Base-by-base conservation (phyloP, 352 stramenopile species). In the Pythium volutum region DNA sequence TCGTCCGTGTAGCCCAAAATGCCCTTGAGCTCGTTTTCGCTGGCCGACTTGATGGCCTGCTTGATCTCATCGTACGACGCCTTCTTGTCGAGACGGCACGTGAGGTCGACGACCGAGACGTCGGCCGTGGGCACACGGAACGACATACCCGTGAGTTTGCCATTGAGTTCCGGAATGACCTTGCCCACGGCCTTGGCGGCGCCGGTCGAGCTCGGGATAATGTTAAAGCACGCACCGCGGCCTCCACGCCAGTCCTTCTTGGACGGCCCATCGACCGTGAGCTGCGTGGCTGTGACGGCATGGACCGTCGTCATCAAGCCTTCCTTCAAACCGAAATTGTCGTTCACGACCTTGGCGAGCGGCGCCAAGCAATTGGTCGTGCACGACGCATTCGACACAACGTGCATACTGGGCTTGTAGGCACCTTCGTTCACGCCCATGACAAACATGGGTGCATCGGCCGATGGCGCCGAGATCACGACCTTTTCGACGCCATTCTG, bases 231-330 rank as follows among this genome's bases (percentile, higher is more conserved):
- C 29, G 91, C 96, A 62, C 89, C 95, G 86, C 97, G 96, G 69
- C 97, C 97, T 67, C 93, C 96, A 66, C 96, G 94, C 96, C 97
- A 99, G 88, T 99, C 97, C 79, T 99, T 99, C 69, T 96, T 97
- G 59, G 95, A 98, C 58, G 96, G 97, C 55, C 95, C 97, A 71
- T 99, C 97, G 50, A 99, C 96, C 62, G 97, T 97, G 56, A 96
- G 85, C 79, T 99, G 97, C 64, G 96, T 99, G 39, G 97, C 96
- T 59, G 97, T 99, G 58, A 99, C 96, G 61, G 97, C 94, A 77
- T 99, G 97, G 61, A 99, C 96, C 15, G 97, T 99, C 69, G 96
- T 99, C 97, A 99, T 99, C 31, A 99, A 81, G 71, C 91, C 97
- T 66, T 99, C 94, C 73, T 98, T 94, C 71, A 99, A 97, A 70